phyloP scores from a whole-genome alignment of 176 grass and related monocot genomes.

The Tuctoria greenei region DNA sequence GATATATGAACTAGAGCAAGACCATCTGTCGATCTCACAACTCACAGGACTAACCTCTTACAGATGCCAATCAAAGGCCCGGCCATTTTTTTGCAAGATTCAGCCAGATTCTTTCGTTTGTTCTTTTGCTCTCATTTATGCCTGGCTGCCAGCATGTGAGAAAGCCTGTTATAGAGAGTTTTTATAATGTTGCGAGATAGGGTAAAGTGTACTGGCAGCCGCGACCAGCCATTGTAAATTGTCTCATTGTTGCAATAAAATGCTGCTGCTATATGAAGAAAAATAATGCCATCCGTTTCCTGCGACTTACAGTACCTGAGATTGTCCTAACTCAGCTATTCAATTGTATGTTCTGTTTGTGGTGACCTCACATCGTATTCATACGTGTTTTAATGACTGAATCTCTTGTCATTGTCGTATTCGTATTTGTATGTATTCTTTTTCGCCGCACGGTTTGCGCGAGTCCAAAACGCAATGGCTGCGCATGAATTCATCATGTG shows the following conservation, averaged over 20 bases:
- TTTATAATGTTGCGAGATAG: conserved; percentile 13
- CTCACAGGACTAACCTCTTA: conserved; percentile 40
- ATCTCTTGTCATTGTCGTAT: background rate
- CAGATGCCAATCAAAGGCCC: conserved; percentile 36
- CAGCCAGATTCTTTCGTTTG: conserved; percentile 31
- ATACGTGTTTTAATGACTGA: conserved; percentile 17
- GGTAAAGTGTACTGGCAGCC: background rate
- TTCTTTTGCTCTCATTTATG: background rate
- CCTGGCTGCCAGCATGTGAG: conserved; percentile 11
- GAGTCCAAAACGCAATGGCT: too few species aligned
- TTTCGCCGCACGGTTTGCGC: too few species aligned
- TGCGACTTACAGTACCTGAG: too few species aligned
- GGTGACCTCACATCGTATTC: background rate
- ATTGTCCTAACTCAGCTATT: conserved; percentile 3
- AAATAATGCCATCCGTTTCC: background rate
- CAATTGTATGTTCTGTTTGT: background rate
- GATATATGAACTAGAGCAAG: conserved; percentile 72
- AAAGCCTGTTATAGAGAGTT: background rate
- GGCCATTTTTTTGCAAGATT: conserved; percentile 34
- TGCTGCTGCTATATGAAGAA: background rate
- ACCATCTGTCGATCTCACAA: background rate
- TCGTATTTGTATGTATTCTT: too few species aligned
- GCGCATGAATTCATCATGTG: too few species aligned
- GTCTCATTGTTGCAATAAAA: conserved; percentile 12
- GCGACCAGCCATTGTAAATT: conserved; percentile 31